Base-by-base conservation (phyloP, 2,329 filamentous ascomycete genomes). In the Penicillium sp. region DNA sequence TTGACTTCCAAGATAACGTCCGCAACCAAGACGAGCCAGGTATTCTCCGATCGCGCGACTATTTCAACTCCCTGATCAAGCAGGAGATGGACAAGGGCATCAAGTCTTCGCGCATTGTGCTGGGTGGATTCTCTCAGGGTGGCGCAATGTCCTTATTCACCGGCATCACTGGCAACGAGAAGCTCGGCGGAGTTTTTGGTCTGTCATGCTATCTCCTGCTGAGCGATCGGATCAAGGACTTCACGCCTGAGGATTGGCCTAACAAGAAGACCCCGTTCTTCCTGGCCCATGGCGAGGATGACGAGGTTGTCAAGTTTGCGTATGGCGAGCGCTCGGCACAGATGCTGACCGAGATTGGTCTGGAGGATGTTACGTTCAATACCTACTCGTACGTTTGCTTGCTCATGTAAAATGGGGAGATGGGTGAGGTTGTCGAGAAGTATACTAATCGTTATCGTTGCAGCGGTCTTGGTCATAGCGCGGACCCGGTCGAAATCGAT, bases 111-210 rank as follows among this genome's bases (percentile, higher is more conserved):
- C 89, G 93, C 56, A 93, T 99, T 71, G 86, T 98, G 19, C 79
- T 98, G 6, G 94, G 80, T 22, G 81, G 81, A 4, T 82, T 82
- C 68, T 83, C 79, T 6, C 86, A 98, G 78, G 94, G 94, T 61
- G 94, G 92, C 55, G 93, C 93, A 59, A 92, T 97, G 83, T 87
- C 92, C 22, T 78, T 98, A 42, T 87, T 97, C 71, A 83, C 90
- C 0, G 93, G 92, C 5, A 79, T 96, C 45, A 96, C 93, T 4
- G 85, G 82, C 67, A 82, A 84, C 49, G 82, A 85, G 68, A 92
- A 92, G 78, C 82, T 98, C 16, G 94, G 87, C n/a, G 94, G 93
- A 64, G 90, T 98, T 65, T 89, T 97, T 64, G 92, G 89, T 7
- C 79, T 98, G 63, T 95, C 91, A 13, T 89, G 87, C 70, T 98